Base-by-base conservation (phyloP, 2,329 filamentous ascomycete genomes). In the Aspergillus oerlinghausenensis region DNA sequence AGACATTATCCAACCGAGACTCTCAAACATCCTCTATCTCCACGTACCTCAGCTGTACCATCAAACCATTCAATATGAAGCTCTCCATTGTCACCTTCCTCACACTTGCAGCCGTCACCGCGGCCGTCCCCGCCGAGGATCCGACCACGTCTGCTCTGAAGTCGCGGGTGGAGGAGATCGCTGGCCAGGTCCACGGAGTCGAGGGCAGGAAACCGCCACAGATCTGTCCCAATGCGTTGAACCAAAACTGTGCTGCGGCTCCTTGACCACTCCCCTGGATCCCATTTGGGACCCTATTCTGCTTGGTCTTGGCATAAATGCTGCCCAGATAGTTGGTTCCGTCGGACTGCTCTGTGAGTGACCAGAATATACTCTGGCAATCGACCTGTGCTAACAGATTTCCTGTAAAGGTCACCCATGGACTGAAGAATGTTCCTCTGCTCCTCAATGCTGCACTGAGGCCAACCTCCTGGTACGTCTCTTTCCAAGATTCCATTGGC, bases 371-470 rank as follows among this genome's bases (percentile, higher is more conserved):
- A 10, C 23, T 4, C 5, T 49, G 55, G 42, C 17, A 35, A 11
- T 9, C 9, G 23, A 32, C 6, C 2, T 9, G 14, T 14, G 52
- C 48, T 60, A 55, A 60, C 14, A 8, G 47, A 23, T 48, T 45
- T 40, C 48, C n/a, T 17, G 9, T 10, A 38, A 42, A 71, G 68
- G 69, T 54, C 58, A 65, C 51, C 47, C 60, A 7, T 69, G 68
- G 48, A 58, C 63, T 8, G 35, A 52, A 10, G 53, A 26, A n/a
- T 71, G 69, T 53, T 6, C 45, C 10, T 54, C 58, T 11, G 55
- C 29, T 26, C 67, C 67, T 49, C 61, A 69, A 59, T 70, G 69
- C 67, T 70, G 67, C 56, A 65, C 67, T 19, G 67, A 70, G 58
- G 62, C 55, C 42, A 70, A 69, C 52, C 52, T 70, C 40, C 51